Base-by-base conservation (phyloP, 371 early-diverging fungal species). In the Haplosporangium sp. region DNA sequence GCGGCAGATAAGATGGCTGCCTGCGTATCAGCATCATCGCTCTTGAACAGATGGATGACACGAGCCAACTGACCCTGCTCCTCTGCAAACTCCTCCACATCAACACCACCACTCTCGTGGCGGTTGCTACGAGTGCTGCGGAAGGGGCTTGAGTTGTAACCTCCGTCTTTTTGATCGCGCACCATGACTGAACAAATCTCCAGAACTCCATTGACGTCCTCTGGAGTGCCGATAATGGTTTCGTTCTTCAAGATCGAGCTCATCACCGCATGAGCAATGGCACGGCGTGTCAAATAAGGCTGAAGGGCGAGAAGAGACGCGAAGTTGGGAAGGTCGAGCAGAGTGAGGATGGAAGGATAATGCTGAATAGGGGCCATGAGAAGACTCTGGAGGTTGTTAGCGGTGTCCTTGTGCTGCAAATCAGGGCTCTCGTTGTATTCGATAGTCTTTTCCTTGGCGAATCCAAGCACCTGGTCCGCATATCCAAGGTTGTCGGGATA, bases 401-500 rank as follows among this genome's bases (percentile, higher is more conserved):
- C 84, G 1, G 91, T 85, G 55, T 87, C 82, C 68, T 89, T 85
- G 74, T 83, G 84, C 67, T 89, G 87, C 6, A 90, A 80, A 37
- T 87, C 92, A 6, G 91, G 87, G 45, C 81, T 85, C 42, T 81
- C 82, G 11, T 55, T 76, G 58, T 84, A 87, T 13, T 89, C 87
- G 21, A 81, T 69, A n/a, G 89, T 83, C 74, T 89, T 87, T 37
- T 84, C 89, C 62, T 87, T 90, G 38, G 95, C 93, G 84, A 94
- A 96, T 5, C 88, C 91, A 29, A 98, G 85, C 47, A 98, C 93
- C 73, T 90, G 88, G 80, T 96, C 96, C 4, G 96, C 93, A 63
- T 96, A 93, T 43, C 89, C 92, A 29, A 94, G 73, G 37, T 89
- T 88, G 14, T 95, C 94, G 14, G 98, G 97, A 65, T 97, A 96